These are phyloP conservation scores for Botrytis hyacinthi DNA, from an alignment of 2,329 filamentous ascomycete species.

Conservation along the genomic window DNA sequence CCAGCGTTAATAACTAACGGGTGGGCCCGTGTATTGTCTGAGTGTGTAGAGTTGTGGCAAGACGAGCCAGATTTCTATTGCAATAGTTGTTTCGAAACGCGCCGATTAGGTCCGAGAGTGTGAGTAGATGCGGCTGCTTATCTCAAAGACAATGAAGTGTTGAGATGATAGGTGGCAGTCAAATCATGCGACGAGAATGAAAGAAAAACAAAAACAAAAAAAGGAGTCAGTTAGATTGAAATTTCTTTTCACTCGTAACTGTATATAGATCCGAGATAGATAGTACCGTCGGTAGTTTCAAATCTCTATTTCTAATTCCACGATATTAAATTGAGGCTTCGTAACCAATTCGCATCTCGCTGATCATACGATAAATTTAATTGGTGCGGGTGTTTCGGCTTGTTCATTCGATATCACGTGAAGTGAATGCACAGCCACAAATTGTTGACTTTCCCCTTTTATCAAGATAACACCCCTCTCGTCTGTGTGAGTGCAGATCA, in stretches of 20 bases:
- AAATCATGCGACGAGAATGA: slow-evolving; percentile 3
- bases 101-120: slow-evolving; percentile 7
- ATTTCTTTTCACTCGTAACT: background rate
- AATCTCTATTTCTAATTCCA: background rate
- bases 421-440: background rate
- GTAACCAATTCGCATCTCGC: slow-evolving; percentile 14
- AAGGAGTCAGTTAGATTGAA: background rate
- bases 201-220: slow-evolving; percentile 5
- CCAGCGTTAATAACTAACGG: background rate
- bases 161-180: slow-evolving; percentile 11
- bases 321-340: slow-evolving; percentile 20
- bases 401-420: background rate
- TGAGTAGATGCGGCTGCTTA: background rate
- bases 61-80: slow-evolving; percentile 2
- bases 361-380: slow-evolving; percentile 14
- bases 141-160: slow-evolving; percentile 13
- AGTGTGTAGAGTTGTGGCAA: slow-evolving; percentile 9
- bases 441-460: background rate
- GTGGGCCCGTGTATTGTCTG: background rate
- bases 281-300: background rate
- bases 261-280: background rate
- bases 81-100: slow-evolving; percentile 13
- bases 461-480: background rate
- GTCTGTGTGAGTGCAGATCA: background rate
- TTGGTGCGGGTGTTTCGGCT: slow-evolving; percentile 11